Percentiles rank a stretch among this genome's conserved stretches.
phyloP scores from a whole-genome alignment of 179 eudicot species.

The Gypsophila paniculata region DNA sequence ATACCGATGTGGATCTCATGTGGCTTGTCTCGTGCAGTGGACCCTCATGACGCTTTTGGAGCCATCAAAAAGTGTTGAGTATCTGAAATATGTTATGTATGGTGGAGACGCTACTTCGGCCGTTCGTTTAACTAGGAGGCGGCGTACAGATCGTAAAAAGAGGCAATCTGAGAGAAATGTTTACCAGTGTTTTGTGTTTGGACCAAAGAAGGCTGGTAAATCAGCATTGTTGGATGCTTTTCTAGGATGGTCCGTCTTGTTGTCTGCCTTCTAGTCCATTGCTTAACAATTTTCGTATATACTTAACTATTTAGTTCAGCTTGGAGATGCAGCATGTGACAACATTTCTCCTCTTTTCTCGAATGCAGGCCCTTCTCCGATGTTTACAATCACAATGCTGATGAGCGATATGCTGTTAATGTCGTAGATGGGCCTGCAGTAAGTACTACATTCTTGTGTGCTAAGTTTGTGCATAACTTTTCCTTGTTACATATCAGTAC shows the following conservation, averaged over 20 bases:
- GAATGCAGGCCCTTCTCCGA: slow-evolving; percentile 69
- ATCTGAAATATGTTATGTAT: slow-evolving; percentile 73
- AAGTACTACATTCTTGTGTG: slow-evolving; percentile 30
- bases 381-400: slow-evolving; percentile 39
- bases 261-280: not conserved
- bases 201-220: slow-evolving; percentile 77
- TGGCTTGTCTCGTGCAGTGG: slow-evolving; percentile 52
- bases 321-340: not conserved
- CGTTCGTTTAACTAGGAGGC: slow-evolving; percentile 63
- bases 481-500: not conserved
- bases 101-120: slow-evolving; percentile 76
- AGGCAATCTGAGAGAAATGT: slow-evolving; percentile 73
- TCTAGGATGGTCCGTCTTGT: slow-evolving; percentile 55
- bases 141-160: slow-evolving; percentile 76
- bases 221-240: slow-evolving; percentile 67
- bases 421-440: slow-evolving; percentile 61
- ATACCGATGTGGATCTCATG: not conserved
- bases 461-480: not conserved
- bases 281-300: not conserved
- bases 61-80: slow-evolving; percentile 73
- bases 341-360: not conserved
- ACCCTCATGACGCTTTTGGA: slow-evolving; percentile 84
- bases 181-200: slow-evolving; percentile 89
- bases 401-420: slow-evolving; percentile 64
- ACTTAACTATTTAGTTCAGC: not conserved